These are phyloP conservation scores for Candida pini DNA, from an alignment of 805 yeast genomes.

Conservation along the genomic window DNA sequence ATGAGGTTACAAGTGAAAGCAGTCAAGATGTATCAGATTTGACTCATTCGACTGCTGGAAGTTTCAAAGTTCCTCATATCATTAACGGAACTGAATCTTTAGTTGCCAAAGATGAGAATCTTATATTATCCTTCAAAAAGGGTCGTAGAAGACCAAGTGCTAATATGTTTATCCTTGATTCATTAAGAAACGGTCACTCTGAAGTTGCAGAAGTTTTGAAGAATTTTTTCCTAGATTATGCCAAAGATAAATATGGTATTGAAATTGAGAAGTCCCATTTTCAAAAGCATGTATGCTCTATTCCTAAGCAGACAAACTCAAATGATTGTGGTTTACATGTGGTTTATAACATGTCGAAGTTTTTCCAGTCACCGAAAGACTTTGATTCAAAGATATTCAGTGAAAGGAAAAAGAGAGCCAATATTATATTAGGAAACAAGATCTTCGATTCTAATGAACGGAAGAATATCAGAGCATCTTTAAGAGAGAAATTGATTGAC, in stretches of 20 bases:
- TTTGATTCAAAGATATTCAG: slow-evolving; percentile 29
- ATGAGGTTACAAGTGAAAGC: background rate
- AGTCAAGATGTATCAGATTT: slow-evolving; percentile 1
- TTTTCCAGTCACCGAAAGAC: slow-evolving; percentile 42
- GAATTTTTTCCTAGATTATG: slow-evolving; percentile 60
- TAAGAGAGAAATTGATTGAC: slow-evolving; percentile 20
- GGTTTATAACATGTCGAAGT: slow-evolving; percentile 61
- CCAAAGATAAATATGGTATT: slow-evolving; percentile 53
- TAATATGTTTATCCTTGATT: slow-evolving; percentile 65
- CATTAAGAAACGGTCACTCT: slow-evolving; percentile 56
- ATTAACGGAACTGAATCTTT: too few species aligned
- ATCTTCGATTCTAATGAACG: slow-evolving; percentile 25
- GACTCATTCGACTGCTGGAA: too few species aligned
- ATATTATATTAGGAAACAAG: slow-evolving; percentile 7
- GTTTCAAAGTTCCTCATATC: background rate
- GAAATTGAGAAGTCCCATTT: slow-evolving; percentile 43
- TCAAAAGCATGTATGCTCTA: slow-evolving; percentile 29
- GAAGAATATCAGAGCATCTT: slow-evolving; percentile 17
- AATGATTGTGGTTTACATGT: slow-evolving; percentile 96
- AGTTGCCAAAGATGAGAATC: too few species aligned
- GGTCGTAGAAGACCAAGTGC: too few species aligned
- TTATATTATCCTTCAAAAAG: too few species aligned
- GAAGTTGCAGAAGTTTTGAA: slow-evolving; percentile 49
- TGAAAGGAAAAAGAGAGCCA: slow-evolving; percentile 10
- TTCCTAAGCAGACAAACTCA: slow-evolving; percentile 81